Evolutionary conservation across 441 rosid genomes (phyloP).

Genomic region (Gossypium lobatum): DNA sequence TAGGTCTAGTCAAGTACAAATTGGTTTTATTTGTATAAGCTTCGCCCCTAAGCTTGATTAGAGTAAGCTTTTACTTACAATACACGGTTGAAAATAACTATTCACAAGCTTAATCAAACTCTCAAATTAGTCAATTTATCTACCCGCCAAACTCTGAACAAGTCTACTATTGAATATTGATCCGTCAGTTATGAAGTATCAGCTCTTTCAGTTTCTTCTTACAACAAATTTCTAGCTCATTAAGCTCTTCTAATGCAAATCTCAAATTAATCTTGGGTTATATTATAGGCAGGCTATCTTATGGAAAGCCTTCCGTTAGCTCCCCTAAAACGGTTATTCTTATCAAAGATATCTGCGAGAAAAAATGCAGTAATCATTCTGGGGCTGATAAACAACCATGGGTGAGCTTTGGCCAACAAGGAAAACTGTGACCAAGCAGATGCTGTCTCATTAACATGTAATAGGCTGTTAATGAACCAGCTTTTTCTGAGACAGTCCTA

Average conservation of each 20-base stretch:
- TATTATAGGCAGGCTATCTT: not conserved
- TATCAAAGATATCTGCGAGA: not conserved
- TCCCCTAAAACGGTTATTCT: not conserved
- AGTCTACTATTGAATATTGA: not conserved
- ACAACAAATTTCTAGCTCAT: not conserved
- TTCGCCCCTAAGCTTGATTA: not conserved
- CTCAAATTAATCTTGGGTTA: slow-evolving; percentile 13
- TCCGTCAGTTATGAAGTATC: not conserved
- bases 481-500: not conserved
- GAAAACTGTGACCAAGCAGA: not conserved
- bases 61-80: not conserved
- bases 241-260: not conserved
- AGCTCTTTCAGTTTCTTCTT: slow-evolving; percentile 4
- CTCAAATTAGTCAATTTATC: slow-evolving; percentile 5
- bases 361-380: not conserved
- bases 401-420: too few species aligned
- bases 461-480: not conserved
- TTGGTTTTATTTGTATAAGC: slow-evolving; percentile 11
- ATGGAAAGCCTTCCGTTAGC: not conserved
- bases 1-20: slow-evolving; percentile 5
- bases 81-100: not conserved
- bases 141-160: not conserved
- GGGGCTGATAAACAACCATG: not conserved
- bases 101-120: slow-evolving; percentile 3
- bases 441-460: not conserved